Evolutionary conservation across 768 basidiomycete species (phyloP).

Genomic region (Pleurotus citrinopileatus): DNA sequence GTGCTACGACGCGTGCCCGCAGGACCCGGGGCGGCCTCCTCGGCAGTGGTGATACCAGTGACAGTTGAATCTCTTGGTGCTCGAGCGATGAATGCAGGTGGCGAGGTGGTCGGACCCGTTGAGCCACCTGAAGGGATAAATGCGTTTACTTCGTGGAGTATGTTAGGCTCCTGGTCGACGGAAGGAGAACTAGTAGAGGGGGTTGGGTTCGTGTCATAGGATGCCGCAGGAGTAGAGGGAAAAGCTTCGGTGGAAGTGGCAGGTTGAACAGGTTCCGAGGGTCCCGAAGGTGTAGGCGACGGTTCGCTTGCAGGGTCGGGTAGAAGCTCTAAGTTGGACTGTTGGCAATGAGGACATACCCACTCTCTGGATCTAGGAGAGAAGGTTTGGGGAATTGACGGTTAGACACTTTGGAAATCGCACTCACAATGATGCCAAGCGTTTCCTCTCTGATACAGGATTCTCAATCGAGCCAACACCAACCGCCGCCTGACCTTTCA

Average conservation of each 20-base stretch:
- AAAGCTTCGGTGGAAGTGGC: not conserved
- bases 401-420: not conserved
- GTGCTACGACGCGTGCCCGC: slow-evolving; percentile 13
- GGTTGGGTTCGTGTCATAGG: not conserved
- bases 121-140: not conserved
- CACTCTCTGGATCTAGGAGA: slow-evolving; percentile 72
- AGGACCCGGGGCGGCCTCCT: not conserved
- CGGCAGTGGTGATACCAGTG: not conserved
- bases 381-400: slow-evolving; percentile 15
- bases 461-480: slow-evolving; percentile 88
- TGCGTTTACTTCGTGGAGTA: slow-evolving; percentile 4
- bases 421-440: slow-evolving; percentile 72
- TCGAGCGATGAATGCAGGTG: slow-evolving; percentile 3
- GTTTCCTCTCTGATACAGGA: slow-evolving; percentile 69
- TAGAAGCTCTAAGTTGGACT: slow-evolving; percentile 64
- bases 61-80: not conserved
- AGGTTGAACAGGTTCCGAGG: not conserved
- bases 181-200: not conserved
- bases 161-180: not conserved
- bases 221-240: not conserved
- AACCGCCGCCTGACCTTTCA: slow-evolving; percentile 83
- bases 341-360: slow-evolving; percentile 72
- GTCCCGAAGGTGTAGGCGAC: not conserved
- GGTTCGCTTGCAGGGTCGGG: slow-evolving; percentile 52
- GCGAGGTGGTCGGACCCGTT: not conserved